Base-by-base conservation (phyloP, 192 early-diverging fungal genomes). In the Chytriomyces confervae region DNA sequence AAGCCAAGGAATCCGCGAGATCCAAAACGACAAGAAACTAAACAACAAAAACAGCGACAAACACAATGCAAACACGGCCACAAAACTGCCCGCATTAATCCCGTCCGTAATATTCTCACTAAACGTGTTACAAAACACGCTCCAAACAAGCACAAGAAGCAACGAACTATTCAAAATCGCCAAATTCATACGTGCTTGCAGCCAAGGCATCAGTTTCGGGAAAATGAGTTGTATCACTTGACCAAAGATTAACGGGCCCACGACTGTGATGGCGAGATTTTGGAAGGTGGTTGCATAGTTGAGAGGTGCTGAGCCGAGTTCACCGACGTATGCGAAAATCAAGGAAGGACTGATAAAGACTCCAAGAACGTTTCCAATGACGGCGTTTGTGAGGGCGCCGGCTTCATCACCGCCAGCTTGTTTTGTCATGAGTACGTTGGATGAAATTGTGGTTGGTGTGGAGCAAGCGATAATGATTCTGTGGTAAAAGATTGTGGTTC, bases 351-450 rank as follows among this genome's bases (percentile, higher is more conserved):
- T 84, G 5, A 91, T 81, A 68, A 91, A 87, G 47, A 91, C 90
- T 20, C 87, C 91, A 0, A 93, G 73, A 60, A 93, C 77, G 80
- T 91, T 92, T n/a, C 92, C 92, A 13, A 92, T 70, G 3, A 91
- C 91, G 23, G 90, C 88, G 80, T 91, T 91, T 74, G 89, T 89
- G 29, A 92, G 64, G 36, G 92, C 88, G 62, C 84, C 78, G 48
- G 91, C 86, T 66, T 92, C 92, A 68, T 88, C 91, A 23, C 92
- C 92, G 23, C 75, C 61, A 45, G 91, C 89, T 61, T 89, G 88
- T 71, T 88, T 87, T 18, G 92, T 93, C 92, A 93, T 93, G 69
- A 93, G 86, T 7, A 91, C 90, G 77, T 93, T 93, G 16, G 92
- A 93, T 4, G 91, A 91, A 61, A 93, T 89, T 6, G 92, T 93